These are phyloP conservation scores for Kitagawia praeruptora DNA, from an alignment of 129 eudicot genomes.

Conservation along the genomic window DNA sequence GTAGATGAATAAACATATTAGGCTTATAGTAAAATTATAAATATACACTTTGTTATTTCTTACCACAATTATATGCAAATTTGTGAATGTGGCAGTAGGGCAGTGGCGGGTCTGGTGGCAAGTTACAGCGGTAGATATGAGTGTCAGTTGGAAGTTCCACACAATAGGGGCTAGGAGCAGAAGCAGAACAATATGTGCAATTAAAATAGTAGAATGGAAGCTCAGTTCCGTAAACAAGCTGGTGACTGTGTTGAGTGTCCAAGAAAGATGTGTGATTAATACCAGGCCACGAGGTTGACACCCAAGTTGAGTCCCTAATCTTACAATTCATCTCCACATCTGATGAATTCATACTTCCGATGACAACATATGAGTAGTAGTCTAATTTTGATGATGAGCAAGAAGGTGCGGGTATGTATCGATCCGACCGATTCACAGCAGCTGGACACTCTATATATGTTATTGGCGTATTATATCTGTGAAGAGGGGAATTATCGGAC, in stretches of 20 bases:
- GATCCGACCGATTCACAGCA: background rate
- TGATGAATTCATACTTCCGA: background rate
- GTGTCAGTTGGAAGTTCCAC: too few species aligned
- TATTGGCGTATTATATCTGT: background rate
- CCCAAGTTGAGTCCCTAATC: background rate
- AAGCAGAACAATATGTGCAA: background rate
- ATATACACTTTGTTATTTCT: too few species aligned
- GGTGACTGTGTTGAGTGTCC: background rate
- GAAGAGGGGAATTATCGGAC: background rate
- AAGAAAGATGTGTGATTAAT: background rate
- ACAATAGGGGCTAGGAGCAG: too few species aligned
- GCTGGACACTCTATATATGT: slow-evolving; percentile 1
- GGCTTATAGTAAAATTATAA: too few species aligned
- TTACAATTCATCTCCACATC: background rate
- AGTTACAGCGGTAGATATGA: too few species aligned
- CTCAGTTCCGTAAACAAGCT: background rate
- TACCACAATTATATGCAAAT: too few species aligned
- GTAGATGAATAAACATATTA: too few species aligned
- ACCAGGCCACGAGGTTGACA: background rate
- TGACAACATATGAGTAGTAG: background rate
- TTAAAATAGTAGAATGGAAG: background rate
- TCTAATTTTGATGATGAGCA: background rate
- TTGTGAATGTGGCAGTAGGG: too few species aligned
- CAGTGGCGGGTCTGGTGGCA: too few species aligned
- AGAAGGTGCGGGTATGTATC: background rate